Evolutionary conservation across 768 basidiomycete species (phyloP).

Genomic region (Russula ochroleuca): DNA sequence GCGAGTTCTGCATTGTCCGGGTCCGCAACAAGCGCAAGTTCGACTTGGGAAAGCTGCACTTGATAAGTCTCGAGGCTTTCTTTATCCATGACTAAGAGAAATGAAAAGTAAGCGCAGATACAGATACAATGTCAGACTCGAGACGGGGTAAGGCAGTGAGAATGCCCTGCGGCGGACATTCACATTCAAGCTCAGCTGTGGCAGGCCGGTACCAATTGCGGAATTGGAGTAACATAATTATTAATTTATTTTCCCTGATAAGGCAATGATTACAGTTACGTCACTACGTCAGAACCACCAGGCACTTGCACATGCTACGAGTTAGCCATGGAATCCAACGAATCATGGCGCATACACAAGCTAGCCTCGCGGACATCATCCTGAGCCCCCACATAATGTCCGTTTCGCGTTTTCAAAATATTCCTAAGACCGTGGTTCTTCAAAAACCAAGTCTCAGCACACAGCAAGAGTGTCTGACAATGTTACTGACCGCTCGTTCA

Average conservation of each 20-base stretch:
- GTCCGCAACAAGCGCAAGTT: slow-evolving; percentile 70
- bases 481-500: slow-evolving; percentile 55
- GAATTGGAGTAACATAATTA: not conserved
- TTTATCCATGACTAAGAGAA: slow-evolving; percentile 43
- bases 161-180: not conserved
- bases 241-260: not conserved
- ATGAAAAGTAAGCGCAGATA: not conserved
- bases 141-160: not conserved
- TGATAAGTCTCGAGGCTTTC: slow-evolving; percentile 86
- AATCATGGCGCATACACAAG: slow-evolving; percentile 17
- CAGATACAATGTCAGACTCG: not conserved
- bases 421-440: slow-evolving; percentile 25
- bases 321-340: slow-evolving; percentile 6
- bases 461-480: not conserved
- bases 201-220: not conserved
- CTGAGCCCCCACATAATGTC: slow-evolving; percentile 4
- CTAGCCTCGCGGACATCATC: slow-evolving; percentile 12
- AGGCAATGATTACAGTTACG: not conserved
- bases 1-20: slow-evolving; percentile 69
- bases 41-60: slow-evolving; percentile 85
- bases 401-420: slow-evolving; percentile 15
- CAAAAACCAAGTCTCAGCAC: slow-evolving; percentile 1
- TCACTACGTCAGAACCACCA: not conserved
- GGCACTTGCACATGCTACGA: not conserved
- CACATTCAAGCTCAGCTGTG: slow-evolving; percentile 24